Percentiles rank a stretch among this genome's conserved stretches.
phyloP scores from a whole-genome alignment of 202 grass and related monocot genomes.

The Panicum virgatum region DNA sequence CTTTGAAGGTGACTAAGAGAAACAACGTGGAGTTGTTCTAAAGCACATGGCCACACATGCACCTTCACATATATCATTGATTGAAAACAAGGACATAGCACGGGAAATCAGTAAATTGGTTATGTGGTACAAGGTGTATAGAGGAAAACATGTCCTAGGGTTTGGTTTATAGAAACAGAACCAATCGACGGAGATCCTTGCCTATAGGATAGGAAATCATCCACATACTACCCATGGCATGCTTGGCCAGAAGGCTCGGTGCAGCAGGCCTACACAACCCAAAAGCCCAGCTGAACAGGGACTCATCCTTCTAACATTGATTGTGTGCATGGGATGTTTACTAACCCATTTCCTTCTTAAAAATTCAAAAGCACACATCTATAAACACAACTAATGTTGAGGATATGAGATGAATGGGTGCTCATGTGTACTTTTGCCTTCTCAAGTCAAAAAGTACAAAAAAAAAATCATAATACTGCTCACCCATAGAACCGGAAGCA shows the following conservation, averaged over 20 bases:
- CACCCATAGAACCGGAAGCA: conserved; percentile 98
- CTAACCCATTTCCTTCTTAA: neutral
- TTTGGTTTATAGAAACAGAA: no score
- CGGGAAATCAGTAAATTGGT: no score
- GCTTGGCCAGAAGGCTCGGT: no score
- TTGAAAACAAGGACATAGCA: neutral
- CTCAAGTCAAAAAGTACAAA: conserved; percentile 14
- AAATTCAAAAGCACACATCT: neutral
- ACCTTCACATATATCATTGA: neutral
- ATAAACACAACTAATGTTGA: neutral
- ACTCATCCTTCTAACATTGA: neutral
- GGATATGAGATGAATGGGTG: neutral
- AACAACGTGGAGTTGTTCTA: neutral
- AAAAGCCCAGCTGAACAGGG: no score
- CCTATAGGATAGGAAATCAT: no score
- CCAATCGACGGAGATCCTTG: no score
- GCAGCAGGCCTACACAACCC: no score
- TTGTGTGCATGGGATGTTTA: neutral
- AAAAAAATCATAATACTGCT: conserved; percentile 34
- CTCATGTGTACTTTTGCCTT: neutral
- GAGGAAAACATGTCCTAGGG: no score
- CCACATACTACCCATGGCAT: no score
- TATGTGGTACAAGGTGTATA: no score
- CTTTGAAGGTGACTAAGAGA: conserved; percentile 18
- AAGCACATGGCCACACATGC: neutral